Conservation (phyloP, 306 rosid genomes). For the Herpetospermum pedunculosum region DNA sequence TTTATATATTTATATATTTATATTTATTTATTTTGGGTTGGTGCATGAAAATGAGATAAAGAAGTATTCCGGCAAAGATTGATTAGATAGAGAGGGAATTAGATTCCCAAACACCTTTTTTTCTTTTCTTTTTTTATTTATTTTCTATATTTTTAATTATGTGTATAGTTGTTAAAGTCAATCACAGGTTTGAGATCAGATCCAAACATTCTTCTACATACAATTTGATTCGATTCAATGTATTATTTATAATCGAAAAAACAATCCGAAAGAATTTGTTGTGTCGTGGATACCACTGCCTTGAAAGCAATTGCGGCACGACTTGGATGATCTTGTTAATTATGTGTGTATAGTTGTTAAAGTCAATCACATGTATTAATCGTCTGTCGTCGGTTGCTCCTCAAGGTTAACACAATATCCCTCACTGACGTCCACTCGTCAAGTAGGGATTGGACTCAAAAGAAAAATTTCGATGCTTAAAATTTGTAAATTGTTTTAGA, state of each 20-base stretch:
- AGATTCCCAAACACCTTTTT: conserved; percentile 26
- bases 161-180: neutral
- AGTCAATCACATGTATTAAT: conserved; percentile 22
- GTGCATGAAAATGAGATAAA: conserved; percentile 33
- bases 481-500: no score
- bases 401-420: no score
- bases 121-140: neutral
- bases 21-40: neutral
- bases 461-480: no score
- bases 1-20: neutral
- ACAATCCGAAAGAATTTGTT: no score
- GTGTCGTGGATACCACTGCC: no score
- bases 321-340: no score
- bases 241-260: no score
- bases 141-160: neutral
- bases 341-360: neutral
- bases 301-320: no score
- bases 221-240: neutral
- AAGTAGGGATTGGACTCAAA: no score
- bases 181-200: conserved; percentile 16
- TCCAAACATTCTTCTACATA: neutral
- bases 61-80: conserved; percentile 32
- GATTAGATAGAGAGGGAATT: conserved; percentile 35
- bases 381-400: no score
- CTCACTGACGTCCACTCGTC: no score